phyloP scores from a whole-genome alignment of 176 grass and related monocot species.

The Oryza brachyantha region DNA sequence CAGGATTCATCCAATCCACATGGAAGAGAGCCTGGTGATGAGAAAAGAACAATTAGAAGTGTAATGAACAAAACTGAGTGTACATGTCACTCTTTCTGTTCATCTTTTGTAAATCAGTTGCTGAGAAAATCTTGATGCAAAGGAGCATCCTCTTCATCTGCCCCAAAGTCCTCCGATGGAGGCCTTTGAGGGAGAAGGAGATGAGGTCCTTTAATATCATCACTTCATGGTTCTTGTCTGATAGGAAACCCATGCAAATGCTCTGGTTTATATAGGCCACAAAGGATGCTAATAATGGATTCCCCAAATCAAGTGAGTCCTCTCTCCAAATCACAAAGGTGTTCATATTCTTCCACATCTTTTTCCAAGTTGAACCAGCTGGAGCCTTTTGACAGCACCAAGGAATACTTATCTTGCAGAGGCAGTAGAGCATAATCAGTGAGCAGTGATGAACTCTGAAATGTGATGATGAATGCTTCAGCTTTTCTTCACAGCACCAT shows the following conservation, averaged over 20 bases:
- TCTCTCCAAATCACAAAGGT: constrained; percentile 11
- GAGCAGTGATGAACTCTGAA: constrained; percentile 12
- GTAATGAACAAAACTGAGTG: not conserved
- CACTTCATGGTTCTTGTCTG: constrained; percentile 4
- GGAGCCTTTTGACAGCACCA: not conserved
- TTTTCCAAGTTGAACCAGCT: constrained; percentile 26
- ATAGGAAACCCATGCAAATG: constrained; percentile 24
- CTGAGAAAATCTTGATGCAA: not conserved
- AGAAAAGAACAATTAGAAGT: not conserved
- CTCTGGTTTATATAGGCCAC: constrained; percentile 36
- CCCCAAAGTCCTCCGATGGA: constrained; percentile 41
- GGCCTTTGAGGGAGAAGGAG: constrained; percentile 59
- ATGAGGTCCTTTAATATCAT: constrained; percentile 10
- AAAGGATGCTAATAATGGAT: not conserved
- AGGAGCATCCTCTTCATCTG: constrained; percentile 21
- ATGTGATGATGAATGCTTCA: constrained; percentile 12
- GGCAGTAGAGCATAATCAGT: not conserved
- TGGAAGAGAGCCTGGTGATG: not conserved
- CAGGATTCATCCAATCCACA: not conserved
- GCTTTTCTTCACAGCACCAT: not conserved
- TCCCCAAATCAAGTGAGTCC: not conserved
- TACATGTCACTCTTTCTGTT: not conserved
- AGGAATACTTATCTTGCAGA: constrained; percentile 7
- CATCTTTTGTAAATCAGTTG: not conserved
- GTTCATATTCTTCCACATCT: constrained; percentile 34